phyloP scores from a whole-genome alignment of 768 basidiomycete species.

The Psilocybe tampanensis region DNA sequence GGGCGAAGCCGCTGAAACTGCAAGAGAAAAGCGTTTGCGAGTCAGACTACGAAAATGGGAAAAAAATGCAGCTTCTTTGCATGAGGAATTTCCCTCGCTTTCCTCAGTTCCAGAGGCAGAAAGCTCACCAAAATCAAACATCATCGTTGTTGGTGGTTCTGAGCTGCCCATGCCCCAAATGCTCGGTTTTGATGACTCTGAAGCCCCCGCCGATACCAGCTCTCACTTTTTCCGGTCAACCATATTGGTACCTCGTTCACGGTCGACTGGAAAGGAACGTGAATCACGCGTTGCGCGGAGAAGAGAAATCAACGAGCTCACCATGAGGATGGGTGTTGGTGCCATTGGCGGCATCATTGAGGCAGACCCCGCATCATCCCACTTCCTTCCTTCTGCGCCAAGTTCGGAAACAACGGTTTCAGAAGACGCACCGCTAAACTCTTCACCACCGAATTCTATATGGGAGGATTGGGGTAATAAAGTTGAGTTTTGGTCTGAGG shows the following conservation, averaged over 20 bases:
- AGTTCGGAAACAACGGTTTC: not conserved
- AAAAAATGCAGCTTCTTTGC: conserved; percentile 55
- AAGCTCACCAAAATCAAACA: conserved; percentile 39
- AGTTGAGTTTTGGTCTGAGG: conserved; percentile 69
- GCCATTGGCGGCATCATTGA: conserved; percentile 71
- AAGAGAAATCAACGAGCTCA: conserved; percentile 78
- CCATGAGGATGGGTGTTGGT: conserved; percentile 83
- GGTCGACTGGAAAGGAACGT: conserved; percentile 58
- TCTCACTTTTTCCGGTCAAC: conserved; percentile 66
- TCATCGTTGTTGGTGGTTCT: conserved; percentile 52
- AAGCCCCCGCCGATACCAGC: conserved; percentile 22
- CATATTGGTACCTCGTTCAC: conserved; percentile 63
- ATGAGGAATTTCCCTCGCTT: conserved; percentile 65
- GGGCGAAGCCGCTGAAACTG: conserved; percentile 63
- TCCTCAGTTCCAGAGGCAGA: conserved; percentile 40
- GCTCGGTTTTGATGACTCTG: conserved; percentile 26
- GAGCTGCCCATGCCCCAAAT: conserved; percentile 37
- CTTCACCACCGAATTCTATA: conserved; percentile 29
- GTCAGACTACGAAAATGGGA: conserved; percentile 79
- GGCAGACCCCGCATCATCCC: conserved; percentile 31
- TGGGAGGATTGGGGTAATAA: conserved; percentile 72
- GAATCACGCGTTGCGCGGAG: conserved; percentile 61
- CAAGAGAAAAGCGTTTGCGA: conserved; percentile 71
- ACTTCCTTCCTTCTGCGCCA: conserved; percentile 7
- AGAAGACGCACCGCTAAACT: conserved; percentile 6